phyloP scores from a whole-genome alignment of 129 eudicot genomes.

The Saposhnikovia divaricata region DNA sequence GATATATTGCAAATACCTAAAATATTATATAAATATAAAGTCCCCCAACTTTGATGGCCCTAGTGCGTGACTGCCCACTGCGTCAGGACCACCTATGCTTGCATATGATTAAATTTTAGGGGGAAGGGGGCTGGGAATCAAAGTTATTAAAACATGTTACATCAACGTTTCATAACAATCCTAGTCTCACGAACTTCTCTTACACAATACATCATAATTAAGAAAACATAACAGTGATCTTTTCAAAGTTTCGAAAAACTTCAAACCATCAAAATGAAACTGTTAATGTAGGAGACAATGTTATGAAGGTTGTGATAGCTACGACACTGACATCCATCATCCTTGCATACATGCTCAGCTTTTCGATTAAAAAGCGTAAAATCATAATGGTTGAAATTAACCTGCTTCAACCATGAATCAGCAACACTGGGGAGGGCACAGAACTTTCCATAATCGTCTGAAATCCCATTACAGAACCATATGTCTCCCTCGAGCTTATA shows the following conservation, averaged over 20 bases:
- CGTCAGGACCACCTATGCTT: too few species aligned
- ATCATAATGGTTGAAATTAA: constrained; percentile 22
- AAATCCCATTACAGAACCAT: too few species aligned
- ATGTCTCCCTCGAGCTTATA: too few species aligned
- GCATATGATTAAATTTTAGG: too few species aligned
- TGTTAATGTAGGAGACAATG: background rate
- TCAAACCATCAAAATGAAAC: background rate
- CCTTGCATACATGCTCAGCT: background rate
- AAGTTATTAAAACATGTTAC: too few species aligned
- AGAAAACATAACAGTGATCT: background rate
- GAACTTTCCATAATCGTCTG: constrained; percentile 12
- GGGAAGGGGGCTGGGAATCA: too few species aligned
- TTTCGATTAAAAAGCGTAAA: constrained; percentile 9
- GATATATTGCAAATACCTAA: too few species aligned
- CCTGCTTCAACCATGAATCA: constrained; percentile 38
- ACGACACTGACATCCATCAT: background rate
- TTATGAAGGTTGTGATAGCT: background rate
- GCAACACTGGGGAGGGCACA: constrained; percentile 23
- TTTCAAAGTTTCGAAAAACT: background rate
- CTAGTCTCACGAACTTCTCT: background rate
- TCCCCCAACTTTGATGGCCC: too few species aligned
- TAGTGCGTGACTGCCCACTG: too few species aligned
- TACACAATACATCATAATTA: background rate
- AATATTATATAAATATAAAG: too few species aligned
- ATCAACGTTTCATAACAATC: background rate